Evolutionary conservation across 495 filamentous ascomycete species (phyloP).

Genomic region (Hypomontagnella monticulosa): DNA sequence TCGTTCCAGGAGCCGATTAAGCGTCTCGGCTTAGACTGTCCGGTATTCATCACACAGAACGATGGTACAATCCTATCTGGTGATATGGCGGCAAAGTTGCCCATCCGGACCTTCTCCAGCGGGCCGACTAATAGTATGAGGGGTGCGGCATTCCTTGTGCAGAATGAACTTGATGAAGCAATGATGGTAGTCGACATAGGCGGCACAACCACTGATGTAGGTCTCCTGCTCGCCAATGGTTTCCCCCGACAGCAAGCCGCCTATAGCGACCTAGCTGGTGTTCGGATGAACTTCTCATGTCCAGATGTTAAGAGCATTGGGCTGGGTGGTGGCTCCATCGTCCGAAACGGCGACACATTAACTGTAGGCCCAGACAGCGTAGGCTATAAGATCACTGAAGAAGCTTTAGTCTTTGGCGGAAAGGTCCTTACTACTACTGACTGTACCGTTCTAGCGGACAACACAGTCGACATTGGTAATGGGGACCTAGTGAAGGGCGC

Average conservation of each 20-base stretch:
- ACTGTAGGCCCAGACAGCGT: conserved; percentile 66
- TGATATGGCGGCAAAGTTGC: conserved; percentile 58
- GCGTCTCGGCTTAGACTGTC: conserved; percentile 57
- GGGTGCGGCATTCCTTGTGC: conserved; percentile 61
- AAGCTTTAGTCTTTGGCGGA: conserved; percentile 63
- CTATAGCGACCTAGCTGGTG: conserved; percentile 60
- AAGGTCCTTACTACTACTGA: conserved; percentile 62
- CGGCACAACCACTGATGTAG: conserved; percentile 66
- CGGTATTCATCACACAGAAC: conserved; percentile 66
- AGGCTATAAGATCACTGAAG: conserved; percentile 59
- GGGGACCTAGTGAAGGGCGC: conserved; percentile 38
- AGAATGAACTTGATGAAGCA: conserved; percentile 46
- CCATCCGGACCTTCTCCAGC: conserved; percentile 63
- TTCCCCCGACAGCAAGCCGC: conserved; percentile 66
- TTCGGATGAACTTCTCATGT: conserved; percentile 63
- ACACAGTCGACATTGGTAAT: conserved; percentile 51
- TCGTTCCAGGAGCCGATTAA: conserved; percentile 58
- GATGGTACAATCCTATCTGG: conserved; percentile 63
- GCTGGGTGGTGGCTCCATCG: conserved; percentile 62
- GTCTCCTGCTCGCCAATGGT: conserved; percentile 61
- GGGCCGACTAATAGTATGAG: conserved; percentile 68
- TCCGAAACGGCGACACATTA: conserved; percentile 51
- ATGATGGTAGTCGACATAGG: conserved; percentile 63
- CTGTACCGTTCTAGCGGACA: conserved; percentile 54
- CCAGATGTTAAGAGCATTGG: conserved; percentile 64